Conservation (phyloP, 208 protist genomes). For the Acanthamoeba royreba region DNA sequence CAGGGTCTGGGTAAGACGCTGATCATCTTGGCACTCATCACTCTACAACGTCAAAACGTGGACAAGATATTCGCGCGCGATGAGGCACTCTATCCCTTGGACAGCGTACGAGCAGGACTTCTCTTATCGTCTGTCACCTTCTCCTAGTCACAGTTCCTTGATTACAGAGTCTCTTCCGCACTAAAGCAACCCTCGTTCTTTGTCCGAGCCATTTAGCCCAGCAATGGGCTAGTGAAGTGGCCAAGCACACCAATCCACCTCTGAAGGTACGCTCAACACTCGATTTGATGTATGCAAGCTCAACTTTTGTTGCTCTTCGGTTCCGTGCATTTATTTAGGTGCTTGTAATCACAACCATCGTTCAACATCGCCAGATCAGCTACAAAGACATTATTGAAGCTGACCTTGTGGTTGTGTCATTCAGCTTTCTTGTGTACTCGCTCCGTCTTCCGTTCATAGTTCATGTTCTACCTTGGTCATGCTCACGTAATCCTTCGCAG, state of each 20-base stretch:
- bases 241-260: constrained; percentile 16
- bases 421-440: background rate
- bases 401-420: constrained; percentile 14
- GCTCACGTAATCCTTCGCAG: background rate
- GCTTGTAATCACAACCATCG: background rate
- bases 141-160: too few relatives aligned
- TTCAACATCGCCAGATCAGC: background rate
- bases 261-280: background rate
- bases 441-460: background rate
- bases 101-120: background rate
- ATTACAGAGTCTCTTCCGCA: background rate
- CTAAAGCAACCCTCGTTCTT: background rate
- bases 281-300: background rate
- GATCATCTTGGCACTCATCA: constrained; percentile 15
- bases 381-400: constrained; percentile 8
- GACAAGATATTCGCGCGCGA: background rate
- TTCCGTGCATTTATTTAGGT: too few relatives aligned
- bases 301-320: background rate
- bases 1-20: constrained; percentile 34
- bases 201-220: constrained; percentile 20
- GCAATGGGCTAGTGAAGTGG: constrained; percentile 15
- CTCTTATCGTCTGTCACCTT: too few relatives aligned
- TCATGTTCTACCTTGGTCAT: too few relatives aligned
- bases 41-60: background rate
- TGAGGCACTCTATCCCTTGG: background rate